Base-by-base conservation (phyloP, 495 filamentous ascomycete genomes). In the Talaromyces thailandensis region DNA sequence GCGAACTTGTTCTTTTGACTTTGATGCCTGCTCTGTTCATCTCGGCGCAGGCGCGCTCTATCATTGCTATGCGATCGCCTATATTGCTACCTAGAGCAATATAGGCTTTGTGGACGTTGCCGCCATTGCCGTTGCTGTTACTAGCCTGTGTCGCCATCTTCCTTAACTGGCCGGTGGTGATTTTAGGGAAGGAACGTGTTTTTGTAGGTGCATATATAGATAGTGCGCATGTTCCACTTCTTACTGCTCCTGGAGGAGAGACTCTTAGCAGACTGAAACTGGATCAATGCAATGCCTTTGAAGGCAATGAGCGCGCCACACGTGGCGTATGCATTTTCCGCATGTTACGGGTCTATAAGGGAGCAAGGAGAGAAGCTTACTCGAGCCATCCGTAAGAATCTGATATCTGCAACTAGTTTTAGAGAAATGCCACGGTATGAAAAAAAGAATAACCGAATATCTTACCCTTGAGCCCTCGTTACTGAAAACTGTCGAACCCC, bases 71-170 rank as follows among this genome's bases (percentile, higher is more conserved):
- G 28, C 92, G 87, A 70, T 98, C 90, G 11, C 94, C 94, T 21
- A 96, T 73, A 76, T 98, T 98, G 72, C 93, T 96, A 6, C 94
- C 94, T 6, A 98, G 75, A 9, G 95, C 94, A 65, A 98, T 86
- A 67, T 88, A 96, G 0, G 88, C 92, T 51, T 77, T 76, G 63
- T 85, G 83, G 51, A 68, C 63, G 5, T 56, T 25, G 18, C 24
- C 63, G 52, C 60, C 64, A 66, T 55, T 55, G 21, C 51, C 51
- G 16, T 55, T 55, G 51, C 48, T 61, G 11, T 31, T 21, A 7
- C 43, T 21, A 11, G 51, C 48, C n/a, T 58, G 64, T 1, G 63
- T 62, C 14, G 56, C 56, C 18, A 61, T 28, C 32, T 35, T 55
- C 28, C 59, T 64, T 25, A 59, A 24, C 25, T 40, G 35, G 23